phyloP scores from a whole-genome alignment of 768 basidiomycete genomes.

The Cubamyces sp. region DNA sequence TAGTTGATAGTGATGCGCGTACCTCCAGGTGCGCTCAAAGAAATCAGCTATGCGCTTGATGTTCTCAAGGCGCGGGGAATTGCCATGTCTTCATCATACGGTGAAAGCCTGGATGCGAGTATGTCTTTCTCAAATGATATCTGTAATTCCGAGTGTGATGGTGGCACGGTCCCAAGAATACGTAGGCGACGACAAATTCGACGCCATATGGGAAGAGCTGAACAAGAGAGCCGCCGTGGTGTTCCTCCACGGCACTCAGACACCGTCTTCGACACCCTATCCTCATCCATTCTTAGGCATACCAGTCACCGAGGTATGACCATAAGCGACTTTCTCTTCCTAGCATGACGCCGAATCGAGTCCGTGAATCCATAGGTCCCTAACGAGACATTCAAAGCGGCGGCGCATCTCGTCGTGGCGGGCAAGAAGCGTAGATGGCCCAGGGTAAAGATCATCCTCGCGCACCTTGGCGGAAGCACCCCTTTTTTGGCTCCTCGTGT shows the following conservation, averaged over 20 bases:
- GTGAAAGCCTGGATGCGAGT: slow-evolving; percentile 59
- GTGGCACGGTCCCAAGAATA: slow-evolving; percentile 48
- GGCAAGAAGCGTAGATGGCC: slow-evolving; percentile 67
- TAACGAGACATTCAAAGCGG: slow-evolving; percentile 83
- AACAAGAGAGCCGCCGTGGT: slow-evolving; percentile 60
- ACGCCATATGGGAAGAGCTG: slow-evolving; percentile 73
- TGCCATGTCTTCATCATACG: slow-evolving; percentile 70
- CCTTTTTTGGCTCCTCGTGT: slow-evolving; percentile 70
- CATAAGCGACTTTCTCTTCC: not conserved
- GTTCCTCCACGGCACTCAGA: slow-evolving; percentile 75
- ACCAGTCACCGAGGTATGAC: slow-evolving; percentile 65
- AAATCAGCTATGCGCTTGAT: slow-evolving; percentile 66
- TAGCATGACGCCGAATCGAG: not conserved
- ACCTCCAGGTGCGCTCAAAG: slow-evolving; percentile 54
- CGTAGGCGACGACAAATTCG: slow-evolving; percentile 65
- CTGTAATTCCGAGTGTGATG: not conserved
- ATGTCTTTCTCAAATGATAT: slow-evolving; percentile 18
- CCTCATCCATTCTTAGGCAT: slow-evolving; percentile 68
- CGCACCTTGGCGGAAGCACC: slow-evolving; percentile 75
- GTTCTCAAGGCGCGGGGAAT: slow-evolving; percentile 65
- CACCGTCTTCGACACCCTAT: slow-evolving; percentile 62
- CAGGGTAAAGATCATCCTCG: slow-evolving; percentile 65
- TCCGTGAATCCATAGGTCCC: slow-evolving; percentile 57
- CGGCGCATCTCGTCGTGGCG: slow-evolving; percentile 75
- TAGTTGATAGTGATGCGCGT: not conserved